Percentiles rank a stretch among this genome's conserved stretches.
Evolutionary conservation across 164 flowering plant genomes (phyloP).

Genomic region (Warburgia ugandensis): DNA sequence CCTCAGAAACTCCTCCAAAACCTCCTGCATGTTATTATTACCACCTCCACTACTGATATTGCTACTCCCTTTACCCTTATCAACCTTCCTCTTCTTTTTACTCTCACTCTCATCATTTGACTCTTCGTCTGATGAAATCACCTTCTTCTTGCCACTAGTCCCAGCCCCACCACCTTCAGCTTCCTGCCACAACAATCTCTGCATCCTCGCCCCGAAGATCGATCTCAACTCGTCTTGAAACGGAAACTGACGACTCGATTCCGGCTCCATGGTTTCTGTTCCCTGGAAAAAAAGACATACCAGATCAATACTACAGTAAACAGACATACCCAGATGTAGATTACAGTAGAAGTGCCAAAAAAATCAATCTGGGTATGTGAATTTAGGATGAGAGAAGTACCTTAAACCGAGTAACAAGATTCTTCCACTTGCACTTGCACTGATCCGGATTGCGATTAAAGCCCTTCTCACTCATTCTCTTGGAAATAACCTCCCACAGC

Average conservation of each 20-base stretch:
- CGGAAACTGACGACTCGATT: constrained; percentile 66
- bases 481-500: constrained; percentile 74
- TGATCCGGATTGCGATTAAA: constrained; percentile 76
- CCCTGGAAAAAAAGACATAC: constrained; percentile 35
- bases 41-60: constrained; percentile 1
- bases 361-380: background rate
- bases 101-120: constrained; percentile 42
- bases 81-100: constrained; percentile 8
- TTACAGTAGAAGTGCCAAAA: background rate
- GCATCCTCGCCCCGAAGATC: constrained; percentile 70
- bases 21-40: constrained; percentile 29
- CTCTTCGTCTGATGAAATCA: constrained; percentile 44
- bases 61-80: background rate
- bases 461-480: constrained; percentile 73
- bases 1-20: constrained; percentile 67
- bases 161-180: constrained; percentile 18
- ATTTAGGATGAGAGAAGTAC: constrained; percentile 16
- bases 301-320: background rate
- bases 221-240: constrained; percentile 70
- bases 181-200: constrained; percentile 68
- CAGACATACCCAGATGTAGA: no score
- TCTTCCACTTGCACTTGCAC: constrained; percentile 99
- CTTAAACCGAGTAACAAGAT: constrained; percentile 82
- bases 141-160: constrained; percentile 39
- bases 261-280: constrained; percentile 75